Percentiles rank a stretch among this genome's conserved stretches.
These are phyloP conservation scores for Gamsiella multidivaricata DNA, from an alignment of 192 early-diverging fungal species.

Conservation along the genomic window DNA sequence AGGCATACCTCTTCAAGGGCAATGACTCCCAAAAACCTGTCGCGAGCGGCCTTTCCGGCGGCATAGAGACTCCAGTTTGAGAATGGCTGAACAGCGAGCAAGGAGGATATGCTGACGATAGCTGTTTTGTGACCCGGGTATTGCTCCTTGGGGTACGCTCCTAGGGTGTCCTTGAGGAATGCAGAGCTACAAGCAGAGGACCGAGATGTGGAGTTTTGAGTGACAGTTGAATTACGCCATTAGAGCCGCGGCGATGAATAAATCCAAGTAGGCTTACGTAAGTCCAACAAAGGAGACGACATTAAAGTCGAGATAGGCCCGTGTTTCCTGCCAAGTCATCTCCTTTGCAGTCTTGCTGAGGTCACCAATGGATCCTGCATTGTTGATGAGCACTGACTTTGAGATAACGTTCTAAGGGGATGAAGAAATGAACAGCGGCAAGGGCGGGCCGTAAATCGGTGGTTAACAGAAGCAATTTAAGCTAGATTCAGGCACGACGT, in stretches of 20 bases:
- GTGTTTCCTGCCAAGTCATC: conserved; percentile 59
- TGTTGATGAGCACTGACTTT: conserved; percentile 73
- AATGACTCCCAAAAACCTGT: conserved; percentile 75
- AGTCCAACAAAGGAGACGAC: conserved; percentile 67
- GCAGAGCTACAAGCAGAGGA: conserved; percentile 37
- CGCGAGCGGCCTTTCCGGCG: conserved; percentile 83
- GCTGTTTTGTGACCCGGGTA: conserved; percentile 42
- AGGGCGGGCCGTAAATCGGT: no score
- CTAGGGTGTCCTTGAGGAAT: conserved; percentile 52
- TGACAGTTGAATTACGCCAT: conserved; percentile 52
- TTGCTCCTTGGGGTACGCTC: conserved; percentile 47
- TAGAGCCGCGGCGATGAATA: conserved; percentile 61
- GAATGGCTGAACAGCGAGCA: conserved; percentile 78
- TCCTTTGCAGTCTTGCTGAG: conserved; percentile 68
- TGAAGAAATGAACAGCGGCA: no score
- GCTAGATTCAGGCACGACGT: background rate
- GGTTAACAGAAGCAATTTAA: background rate
- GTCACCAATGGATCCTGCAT: conserved; percentile 79
- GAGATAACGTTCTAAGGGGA: conserved; percentile 19
- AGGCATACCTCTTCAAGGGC: conserved; percentile 70
- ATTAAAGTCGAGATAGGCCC: conserved; percentile 66
- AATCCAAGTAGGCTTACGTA: conserved; percentile 34
- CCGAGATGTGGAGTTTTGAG: background rate
- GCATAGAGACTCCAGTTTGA: conserved; percentile 87
- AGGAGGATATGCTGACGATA: conserved; percentile 85